A percentile compares a stretch with the other conserved stretches of the same genome.
These are phyloP conservation scores for Purshia tridentata DNA, from an alignment of 306 rosid species.

Conservation along the genomic window DNA sequence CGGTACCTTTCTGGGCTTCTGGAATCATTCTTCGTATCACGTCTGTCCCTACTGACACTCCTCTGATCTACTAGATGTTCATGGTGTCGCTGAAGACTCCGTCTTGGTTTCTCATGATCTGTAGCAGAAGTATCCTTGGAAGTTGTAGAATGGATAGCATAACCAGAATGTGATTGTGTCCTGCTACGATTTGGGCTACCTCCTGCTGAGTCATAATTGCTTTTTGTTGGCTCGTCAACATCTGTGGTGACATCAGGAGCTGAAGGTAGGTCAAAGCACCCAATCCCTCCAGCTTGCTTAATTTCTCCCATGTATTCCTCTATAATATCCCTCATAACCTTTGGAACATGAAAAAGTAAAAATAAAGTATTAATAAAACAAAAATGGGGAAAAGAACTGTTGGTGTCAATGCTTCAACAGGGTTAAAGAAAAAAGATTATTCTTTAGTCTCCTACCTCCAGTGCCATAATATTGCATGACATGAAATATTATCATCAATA, in stretches of 20 bases:
- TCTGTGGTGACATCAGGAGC: conserved; percentile 30
- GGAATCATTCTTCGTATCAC: conserved; percentile 36
- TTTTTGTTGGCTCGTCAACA: conserved; percentile 37
- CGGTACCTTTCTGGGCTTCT: conserved; percentile 52
- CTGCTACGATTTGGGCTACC: conserved; percentile 34
- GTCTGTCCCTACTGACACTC: conserved; percentile 26
- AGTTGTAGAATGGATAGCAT: conserved; percentile 27
- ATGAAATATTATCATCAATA: background rate
- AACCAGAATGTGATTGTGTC: conserved; percentile 33
- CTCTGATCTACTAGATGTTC: conserved; percentile 39
- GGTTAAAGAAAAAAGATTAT: background rate
- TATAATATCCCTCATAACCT: conserved; percentile 80
- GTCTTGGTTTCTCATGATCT: conserved; percentile 37
- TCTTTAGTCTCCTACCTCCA: background rate
- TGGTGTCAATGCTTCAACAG: background rate
- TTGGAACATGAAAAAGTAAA: conserved; percentile 23
- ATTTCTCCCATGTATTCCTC: conserved; percentile 87
- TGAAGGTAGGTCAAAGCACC: conserved; percentile 48
- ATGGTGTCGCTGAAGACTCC: conserved; percentile 28
- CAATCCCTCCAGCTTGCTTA: conserved; percentile 66
- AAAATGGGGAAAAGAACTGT: background rate
- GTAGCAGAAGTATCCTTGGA: conserved; percentile 29
- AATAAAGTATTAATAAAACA: conserved; percentile 1
- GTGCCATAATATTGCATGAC: background rate
- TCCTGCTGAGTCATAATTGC: conserved; percentile 28